A percentile compares a stretch with the other conserved stretches of the same genome.
Conservation (phyloP, 192 early-diverging fungal species). For the Chytriomyces hyalinus region DNA sequence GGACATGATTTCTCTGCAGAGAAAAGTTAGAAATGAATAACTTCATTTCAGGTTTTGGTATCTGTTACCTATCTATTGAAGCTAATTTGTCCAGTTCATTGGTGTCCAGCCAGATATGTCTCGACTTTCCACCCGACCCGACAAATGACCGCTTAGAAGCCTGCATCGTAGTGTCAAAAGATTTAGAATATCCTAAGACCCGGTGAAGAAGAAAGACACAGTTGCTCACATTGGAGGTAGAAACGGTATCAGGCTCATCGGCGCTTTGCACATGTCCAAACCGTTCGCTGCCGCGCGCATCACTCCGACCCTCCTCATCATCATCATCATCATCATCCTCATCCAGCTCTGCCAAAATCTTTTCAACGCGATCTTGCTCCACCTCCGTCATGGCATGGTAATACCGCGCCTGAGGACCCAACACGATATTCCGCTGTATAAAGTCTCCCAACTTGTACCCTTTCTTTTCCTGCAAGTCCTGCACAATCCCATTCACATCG, state of each 20-base stretch:
- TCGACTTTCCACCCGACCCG: neutral
- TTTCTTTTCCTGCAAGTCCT: slow-evolving; percentile 21
- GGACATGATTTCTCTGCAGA: slow-evolving; percentile 2
- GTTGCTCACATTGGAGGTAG: neutral
- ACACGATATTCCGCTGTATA: slow-evolving; percentile 56
- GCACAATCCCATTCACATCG: neutral
- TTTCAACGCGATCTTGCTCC: slow-evolving; percentile 50
- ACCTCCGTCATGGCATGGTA: slow-evolving; percentile 58
- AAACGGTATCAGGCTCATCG: neutral
- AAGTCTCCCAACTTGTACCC: slow-evolving; percentile 55
- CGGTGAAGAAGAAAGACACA: neutral
- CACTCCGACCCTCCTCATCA: slow-evolving; percentile 2
- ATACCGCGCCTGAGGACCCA: slow-evolving; percentile 56
- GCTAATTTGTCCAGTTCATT: slow-evolving; percentile 10
- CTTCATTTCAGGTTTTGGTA: neutral
- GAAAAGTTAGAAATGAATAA: neutral
- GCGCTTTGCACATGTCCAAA: neutral
- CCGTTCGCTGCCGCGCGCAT: neutral
- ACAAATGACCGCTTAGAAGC: neutral
- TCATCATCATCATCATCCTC: slow-evolving; percentile 15
- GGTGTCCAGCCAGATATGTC: slow-evolving; percentile 7
- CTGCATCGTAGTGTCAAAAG: neutral
- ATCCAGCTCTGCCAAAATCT: slow-evolving; percentile 26
- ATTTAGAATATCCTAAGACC: neutral
- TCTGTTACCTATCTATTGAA: neutral